Evolutionary conservation across 345 rosid species (phyloP).

Genomic region (Aquilaria sinensis): DNA sequence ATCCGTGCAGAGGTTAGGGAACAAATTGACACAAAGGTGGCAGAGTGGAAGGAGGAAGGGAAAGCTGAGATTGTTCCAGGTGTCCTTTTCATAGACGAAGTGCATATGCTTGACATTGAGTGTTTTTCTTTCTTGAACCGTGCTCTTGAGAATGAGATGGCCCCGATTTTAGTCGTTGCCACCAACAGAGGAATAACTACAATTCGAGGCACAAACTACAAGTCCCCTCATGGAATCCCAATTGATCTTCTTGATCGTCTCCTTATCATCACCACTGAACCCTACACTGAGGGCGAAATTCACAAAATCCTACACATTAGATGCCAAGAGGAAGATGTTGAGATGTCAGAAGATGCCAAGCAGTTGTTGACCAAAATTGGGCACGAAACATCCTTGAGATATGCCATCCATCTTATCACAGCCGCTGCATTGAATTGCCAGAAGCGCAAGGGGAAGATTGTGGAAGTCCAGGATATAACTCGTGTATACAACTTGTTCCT

Average conservation of each 20-base stretch:
- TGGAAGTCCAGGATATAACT: conserved; percentile 66
- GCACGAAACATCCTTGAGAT: conserved; percentile 83
- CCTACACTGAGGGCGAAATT: conserved; percentile 75
- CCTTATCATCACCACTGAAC: conserved; percentile 78
- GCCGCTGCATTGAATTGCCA: conserved; percentile 76
- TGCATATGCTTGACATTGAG: conserved; percentile 97
- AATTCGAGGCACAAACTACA: conserved; percentile 89
- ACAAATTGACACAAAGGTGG: conserved; percentile 91
- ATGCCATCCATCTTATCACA: conserved; percentile 83
- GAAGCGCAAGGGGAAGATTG: conserved; percentile 76
- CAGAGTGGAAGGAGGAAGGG: conserved; percentile 99
- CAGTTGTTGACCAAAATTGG: conserved; percentile 79
- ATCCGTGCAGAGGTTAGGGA: conserved; percentile 94
- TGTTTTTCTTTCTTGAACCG: conserved; percentile 98
- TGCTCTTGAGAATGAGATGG: conserved; percentile 95
- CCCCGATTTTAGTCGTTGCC: conserved; percentile 92
- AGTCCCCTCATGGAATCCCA: conserved; percentile 94
- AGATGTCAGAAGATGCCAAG: conserved; percentile 76
- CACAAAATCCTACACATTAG: conserved; percentile 78
- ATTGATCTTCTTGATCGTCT: conserved; percentile 93
- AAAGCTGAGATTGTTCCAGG: conserved; percentile 97
- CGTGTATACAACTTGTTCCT: conserved; percentile 76
- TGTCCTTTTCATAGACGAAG: conserved; percentile 94
- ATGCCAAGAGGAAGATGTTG: conserved; percentile 93
- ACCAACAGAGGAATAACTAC: conserved; percentile 88